A percentile compares a stretch with the other conserved stretches of the same genome.
phyloP scores from a whole-genome alignment of 2,329 filamentous ascomycete species.

The Paecilomyces sp. region DNA sequence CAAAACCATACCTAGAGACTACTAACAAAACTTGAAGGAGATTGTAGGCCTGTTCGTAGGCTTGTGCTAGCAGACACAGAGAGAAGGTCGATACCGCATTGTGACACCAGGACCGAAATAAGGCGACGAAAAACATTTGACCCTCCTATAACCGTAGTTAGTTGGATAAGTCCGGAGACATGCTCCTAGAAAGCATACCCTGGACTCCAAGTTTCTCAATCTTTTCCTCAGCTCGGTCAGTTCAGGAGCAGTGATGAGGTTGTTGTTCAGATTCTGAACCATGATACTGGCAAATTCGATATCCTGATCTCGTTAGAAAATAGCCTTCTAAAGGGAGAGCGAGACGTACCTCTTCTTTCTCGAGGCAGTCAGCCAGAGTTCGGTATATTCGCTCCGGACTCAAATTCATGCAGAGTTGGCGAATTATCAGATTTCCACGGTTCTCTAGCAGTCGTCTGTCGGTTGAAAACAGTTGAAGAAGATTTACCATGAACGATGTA shows the following conservation, averaged over 20 bases:
- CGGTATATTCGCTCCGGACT: constrained; percentile 94
- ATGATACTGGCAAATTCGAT: constrained; percentile 98
- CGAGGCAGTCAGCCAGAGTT: constrained; percentile 90
- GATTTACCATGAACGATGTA: constrained; percentile 94
- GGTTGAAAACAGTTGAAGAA: constrained; percentile 91
- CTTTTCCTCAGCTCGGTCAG: constrained; percentile 84
- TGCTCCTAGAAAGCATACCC: constrained; percentile 41
- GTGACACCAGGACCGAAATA: constrained; percentile 97
- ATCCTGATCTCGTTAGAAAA: constrained; percentile 43
- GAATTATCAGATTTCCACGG: constrained; percentile 89
- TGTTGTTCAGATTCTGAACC: constrained; percentile 99
- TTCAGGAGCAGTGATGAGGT: constrained; percentile 94
- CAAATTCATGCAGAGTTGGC: constrained; percentile 85
- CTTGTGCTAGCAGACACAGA: constrained; percentile 87
- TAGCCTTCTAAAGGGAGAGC: neutral
- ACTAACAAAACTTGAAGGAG: constrained; percentile 87
- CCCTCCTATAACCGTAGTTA: constrained; percentile 58
- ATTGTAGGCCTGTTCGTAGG: constrained; percentile 96
- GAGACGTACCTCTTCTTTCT: constrained; percentile 70
- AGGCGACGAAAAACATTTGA: constrained; percentile 86
- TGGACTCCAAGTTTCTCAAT: constrained; percentile 81
- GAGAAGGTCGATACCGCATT: constrained; percentile 98
- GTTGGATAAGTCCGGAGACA: neutral
- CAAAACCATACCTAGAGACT: neutral
- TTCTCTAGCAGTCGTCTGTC: constrained; percentile 87